Percentiles rank a stretch among this genome's conserved stretches.
These are phyloP conservation scores for Diaporthe vexans DNA, from an alignment of 2,329 filamentous ascomycete genomes.

Conservation along the genomic window DNA sequence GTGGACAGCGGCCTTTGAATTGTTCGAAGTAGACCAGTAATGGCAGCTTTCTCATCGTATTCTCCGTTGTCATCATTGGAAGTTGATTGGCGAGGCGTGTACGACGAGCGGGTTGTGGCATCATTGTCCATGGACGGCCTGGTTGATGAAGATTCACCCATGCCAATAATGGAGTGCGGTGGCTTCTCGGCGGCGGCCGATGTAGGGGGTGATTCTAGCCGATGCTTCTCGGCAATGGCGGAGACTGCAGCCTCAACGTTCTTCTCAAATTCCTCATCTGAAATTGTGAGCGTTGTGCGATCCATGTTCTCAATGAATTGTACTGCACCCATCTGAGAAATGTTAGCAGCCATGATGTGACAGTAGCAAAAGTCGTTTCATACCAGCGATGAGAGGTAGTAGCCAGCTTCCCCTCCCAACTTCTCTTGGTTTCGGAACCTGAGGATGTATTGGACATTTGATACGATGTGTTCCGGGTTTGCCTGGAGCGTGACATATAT, in stretches of 20 bases:
- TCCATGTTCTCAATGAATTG: slow-evolving; percentile 98
- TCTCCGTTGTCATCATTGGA: slow-evolving; percentile 66
- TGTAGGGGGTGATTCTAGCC: slow-evolving; percentile 62
- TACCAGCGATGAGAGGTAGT: slow-evolving; percentile 95
- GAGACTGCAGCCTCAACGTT: slow-evolving; percentile 98
- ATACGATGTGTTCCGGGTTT: slow-evolving; percentile 95
- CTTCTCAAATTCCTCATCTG: slow-evolving; percentile 93
- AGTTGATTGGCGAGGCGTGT: slow-evolving; percentile 66
- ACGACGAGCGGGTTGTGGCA: slow-evolving; percentile 46
- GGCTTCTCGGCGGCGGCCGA: slow-evolving; percentile 63
- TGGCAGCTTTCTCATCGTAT: slow-evolving; percentile 82
- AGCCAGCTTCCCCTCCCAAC: slow-evolving; percentile 95
- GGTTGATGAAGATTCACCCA: slow-evolving; percentile 63
- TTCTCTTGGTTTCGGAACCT: slow-evolving; percentile 98
- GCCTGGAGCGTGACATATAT: slow-evolving; percentile 97
- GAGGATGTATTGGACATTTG: slow-evolving; percentile 97
- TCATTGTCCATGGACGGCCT: slow-evolving; percentile 60
- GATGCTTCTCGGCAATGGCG: slow-evolving; percentile 92
- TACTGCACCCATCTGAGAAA: slow-evolving; percentile 84
- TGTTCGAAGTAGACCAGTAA: slow-evolving; percentile 86
- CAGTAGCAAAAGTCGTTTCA: slow-evolving; percentile 30
- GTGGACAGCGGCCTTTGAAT: slow-evolving; percentile 93
- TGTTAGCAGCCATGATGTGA: not conserved
- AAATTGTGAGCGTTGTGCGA: slow-evolving; percentile 91
- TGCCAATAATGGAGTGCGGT: slow-evolving; percentile 43